Evolutionary conservation across 257 asterid genomes (phyloP), one percentile per base, ranked within the genome.

Genomic region (Rubia yunnanensis): DNA sequence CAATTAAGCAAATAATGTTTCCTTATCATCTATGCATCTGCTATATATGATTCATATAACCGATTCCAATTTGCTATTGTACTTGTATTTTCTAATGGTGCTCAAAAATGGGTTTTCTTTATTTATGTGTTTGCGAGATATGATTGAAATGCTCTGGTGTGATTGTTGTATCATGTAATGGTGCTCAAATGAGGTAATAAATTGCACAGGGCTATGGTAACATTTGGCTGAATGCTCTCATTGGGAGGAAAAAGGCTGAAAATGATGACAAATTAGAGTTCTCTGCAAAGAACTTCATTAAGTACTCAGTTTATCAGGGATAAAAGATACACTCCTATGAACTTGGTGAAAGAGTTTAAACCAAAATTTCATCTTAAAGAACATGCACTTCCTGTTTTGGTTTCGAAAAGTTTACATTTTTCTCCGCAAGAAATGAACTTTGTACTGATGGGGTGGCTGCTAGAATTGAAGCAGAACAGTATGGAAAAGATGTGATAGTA

Each of bases 271-370:
- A 73, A 79, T 8, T 91, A 95, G 97, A 28, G 83, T 75, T 24
- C 83, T 0, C 66, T 57, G 95, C 95, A 6, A 62, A 67, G 17
- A 84, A 79, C 41, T 75, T 91, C 66, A 91, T 91, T 83, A 61
- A 60, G n/a, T 84, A 88, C 82, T 81, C 91, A 1, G 73, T 76
- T 49, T 39, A 60, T 0, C 83, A 81, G 72, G 96, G 95, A 74
- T 88, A 83, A 87, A 86, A 76, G 78, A 88, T 88, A 50, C 86
- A 91, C 61, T 91, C 96, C 20, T 91, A 79, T 69, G 97, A 91
- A 79, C 79, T 91, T 11, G 97, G 96, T 85, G 15, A 22, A 48
- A 3, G n/a, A n/a, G n/a, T 3, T 3, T 13, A n/a, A 6, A 48
- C 2, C 20, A 34, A 32, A 31, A 35, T 61, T 48, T 52, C 28